A percentile compares a stretch with the other conserved stretches of the same genome.
These are phyloP conservation scores for Didymella exigua DNA, from an alignment of 2,329 filamentous ascomycete genomes.

Conservation along the genomic window DNA sequence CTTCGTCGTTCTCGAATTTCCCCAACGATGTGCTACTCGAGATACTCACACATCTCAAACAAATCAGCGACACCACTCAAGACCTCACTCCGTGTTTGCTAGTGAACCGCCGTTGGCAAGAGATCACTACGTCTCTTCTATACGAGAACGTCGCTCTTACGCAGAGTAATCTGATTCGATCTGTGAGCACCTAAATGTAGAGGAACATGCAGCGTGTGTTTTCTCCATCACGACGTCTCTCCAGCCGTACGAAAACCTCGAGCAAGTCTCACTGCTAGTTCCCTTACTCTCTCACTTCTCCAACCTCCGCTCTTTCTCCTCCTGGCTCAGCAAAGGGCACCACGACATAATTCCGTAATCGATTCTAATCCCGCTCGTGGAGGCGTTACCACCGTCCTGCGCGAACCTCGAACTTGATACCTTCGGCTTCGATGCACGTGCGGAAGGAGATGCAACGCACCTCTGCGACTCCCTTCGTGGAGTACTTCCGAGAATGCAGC, in stretches of 20 bases:
- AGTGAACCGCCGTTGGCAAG: neutral
- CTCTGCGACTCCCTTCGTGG: neutral
- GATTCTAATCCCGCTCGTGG: neutral
- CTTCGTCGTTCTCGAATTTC: neutral
- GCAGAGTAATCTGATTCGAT: neutral
- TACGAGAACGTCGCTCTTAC: slow-evolving; percentile 1
- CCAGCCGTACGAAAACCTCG: neutral
- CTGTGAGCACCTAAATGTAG: neutral
- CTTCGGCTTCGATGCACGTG: neutral
- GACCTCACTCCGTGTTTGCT: neutral
- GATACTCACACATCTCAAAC: neutral
- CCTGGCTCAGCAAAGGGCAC: neutral
- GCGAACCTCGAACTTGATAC: neutral
- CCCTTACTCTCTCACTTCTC: neutral
- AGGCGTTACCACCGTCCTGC: neutral
- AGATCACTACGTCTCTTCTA: neutral
- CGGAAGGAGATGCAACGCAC: neutral
- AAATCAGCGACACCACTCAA: neutral
- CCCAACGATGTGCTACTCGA: neutral
- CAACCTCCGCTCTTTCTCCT: neutral
- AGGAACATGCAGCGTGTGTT: neutral
- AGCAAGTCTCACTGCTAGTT: neutral
- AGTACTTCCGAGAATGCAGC: slow-evolving; percentile 1
- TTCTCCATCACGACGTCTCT: neutral
- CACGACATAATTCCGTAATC: neutral